These are phyloP conservation scores for Anthracocystis panici-leucophaei DNA, from an alignment of 1,284 basidiomycete genomes.

Conservation along the genomic window DNA sequence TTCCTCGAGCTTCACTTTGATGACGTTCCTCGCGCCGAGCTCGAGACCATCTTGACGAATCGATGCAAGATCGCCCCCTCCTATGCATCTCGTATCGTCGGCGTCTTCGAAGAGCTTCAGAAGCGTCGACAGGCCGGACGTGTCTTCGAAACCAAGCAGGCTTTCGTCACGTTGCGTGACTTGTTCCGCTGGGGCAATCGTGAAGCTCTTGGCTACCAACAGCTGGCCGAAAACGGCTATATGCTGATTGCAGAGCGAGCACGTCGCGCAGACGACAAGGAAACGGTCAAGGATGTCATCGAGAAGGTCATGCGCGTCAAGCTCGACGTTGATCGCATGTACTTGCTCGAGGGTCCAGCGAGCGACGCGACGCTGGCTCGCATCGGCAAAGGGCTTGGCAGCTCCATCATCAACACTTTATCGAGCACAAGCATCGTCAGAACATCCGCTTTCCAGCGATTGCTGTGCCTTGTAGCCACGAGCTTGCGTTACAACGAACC, in stretches of 20 bases:
- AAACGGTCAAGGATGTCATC: constrained; percentile 89
- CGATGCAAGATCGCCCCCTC: constrained; percentile 66
- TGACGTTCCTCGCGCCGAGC: constrained; percentile 92
- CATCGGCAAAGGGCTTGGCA: constrained; percentile 45
- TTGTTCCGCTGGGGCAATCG: constrained; percentile 96
- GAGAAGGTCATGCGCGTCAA: constrained; percentile 89
- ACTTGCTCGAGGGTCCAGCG: constrained; percentile 72
- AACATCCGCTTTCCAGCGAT: constrained; percentile 91
- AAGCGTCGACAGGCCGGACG: constrained; percentile 88
- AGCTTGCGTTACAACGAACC: constrained; percentile 92
- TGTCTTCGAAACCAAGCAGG: constrained; percentile 97
- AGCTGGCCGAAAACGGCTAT: constrained; percentile 95
- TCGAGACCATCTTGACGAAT: constrained; percentile 80
- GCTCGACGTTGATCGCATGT: constrained; percentile 77
- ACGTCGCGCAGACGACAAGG: constrained; percentile 85
- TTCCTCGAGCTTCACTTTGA: constrained; percentile 98
- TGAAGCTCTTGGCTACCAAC: constrained; percentile 84
- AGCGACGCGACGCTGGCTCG: constrained; percentile 45
- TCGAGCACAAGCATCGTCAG: constrained; percentile 77
- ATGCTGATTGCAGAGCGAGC: constrained; percentile 96
- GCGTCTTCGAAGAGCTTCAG: constrained; percentile 92
- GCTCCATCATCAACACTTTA: constrained; percentile 69
- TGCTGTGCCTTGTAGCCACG: constrained; percentile 85
- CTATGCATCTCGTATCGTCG: constrained; percentile 91
- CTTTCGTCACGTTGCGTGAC: constrained; percentile 95